Percentiles rank a stretch among this genome's conserved stretches.
These are phyloP conservation scores for Vicia villosa DNA, from an alignment of 306 rosid species.

Conservation along the genomic window DNA sequence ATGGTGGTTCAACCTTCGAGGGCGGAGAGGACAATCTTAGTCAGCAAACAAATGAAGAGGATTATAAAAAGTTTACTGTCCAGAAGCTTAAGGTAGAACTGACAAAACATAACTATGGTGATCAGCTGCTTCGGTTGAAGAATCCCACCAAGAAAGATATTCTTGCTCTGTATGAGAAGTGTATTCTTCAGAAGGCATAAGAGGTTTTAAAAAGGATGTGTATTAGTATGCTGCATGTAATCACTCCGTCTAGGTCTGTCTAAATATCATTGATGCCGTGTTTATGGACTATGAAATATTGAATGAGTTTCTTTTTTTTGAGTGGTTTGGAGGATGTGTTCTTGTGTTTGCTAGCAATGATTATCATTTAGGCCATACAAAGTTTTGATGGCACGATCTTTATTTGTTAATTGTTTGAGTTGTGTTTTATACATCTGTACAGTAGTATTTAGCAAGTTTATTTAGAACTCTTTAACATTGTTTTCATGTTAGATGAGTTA, in stretches of 20 bases:
- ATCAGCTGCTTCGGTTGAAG: slow-evolving; percentile 76
- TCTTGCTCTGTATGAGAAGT: slow-evolving; percentile 78
- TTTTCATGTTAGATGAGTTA: slow-evolving; percentile 11
- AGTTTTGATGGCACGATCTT: slow-evolving; percentile 31
- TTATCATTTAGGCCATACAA: slow-evolving; percentile 28
- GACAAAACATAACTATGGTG: slow-evolving; percentile 82
- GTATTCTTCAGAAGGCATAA: slow-evolving; percentile 67
- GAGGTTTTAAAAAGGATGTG: slow-evolving; percentile 39
- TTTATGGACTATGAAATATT: slow-evolving; percentile 29
- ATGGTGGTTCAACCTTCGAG: slow-evolving; percentile 80
- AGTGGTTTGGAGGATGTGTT: slow-evolving; percentile 28
- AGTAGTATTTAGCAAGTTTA: slow-evolving; percentile 16
- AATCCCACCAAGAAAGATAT: slow-evolving; percentile 78
- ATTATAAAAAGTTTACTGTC: slow-evolving; percentile 77
- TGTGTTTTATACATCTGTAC: slow-evolving; percentile 35
- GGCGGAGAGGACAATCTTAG: slow-evolving; percentile 80
- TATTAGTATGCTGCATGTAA: slow-evolving; percentile 33
- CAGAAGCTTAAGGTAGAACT: slow-evolving; percentile 90
- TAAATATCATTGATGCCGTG: slow-evolving; percentile 24
- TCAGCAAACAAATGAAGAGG: slow-evolving; percentile 67
- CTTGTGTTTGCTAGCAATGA: slow-evolving; percentile 31
- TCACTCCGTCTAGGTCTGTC: slow-evolving; percentile 22
- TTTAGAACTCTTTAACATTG: slow-evolving; percentile 17
- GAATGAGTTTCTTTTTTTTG: slow-evolving; percentile 3
- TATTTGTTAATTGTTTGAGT: slow-evolving; percentile 31